Base-by-base conservation (phyloP, 1,284 basidiomycete species). In the Pholiota adiposa region DNA sequence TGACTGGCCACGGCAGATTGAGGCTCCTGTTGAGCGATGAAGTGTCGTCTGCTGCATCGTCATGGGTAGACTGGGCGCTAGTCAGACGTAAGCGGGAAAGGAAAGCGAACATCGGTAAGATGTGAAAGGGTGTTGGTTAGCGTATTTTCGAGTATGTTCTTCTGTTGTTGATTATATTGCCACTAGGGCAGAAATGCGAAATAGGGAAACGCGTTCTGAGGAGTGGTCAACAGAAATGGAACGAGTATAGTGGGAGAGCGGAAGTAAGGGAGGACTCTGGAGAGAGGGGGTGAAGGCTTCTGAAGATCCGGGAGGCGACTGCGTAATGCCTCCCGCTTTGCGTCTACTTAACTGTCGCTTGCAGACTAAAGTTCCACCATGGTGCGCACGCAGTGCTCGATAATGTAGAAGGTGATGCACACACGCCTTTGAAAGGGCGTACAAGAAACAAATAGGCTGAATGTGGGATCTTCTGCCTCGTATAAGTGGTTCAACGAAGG, bases 1-100 rank as follows among this genome's bases (percentile, higher is more conserved):
- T 73, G 8, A 65, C 72, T n/a, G 72, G 73, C 58, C 67, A 66
- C 3, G 74, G 70, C 7, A 76, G 65, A 49, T 44, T 61, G 38
- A 63, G 59, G 44, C 64, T 68, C 50, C 62, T 62, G 27, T 53
- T 63, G 34, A 56, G 54, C 43, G 50, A 66, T 9, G 65, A 66
- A 5, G 57, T 53, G 38, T 66, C 65, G 36, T 66, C 65, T 2
- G 43, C 58, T 0, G 63, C 58, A 29, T 63, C 65, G 19, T 59
- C 54, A 38, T 51, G 33, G 50, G 40, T 11, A 38, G 65, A 36
- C 31, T 63, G 56, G 19, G 60, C 38, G 54, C 51, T 63, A n/a
- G 59, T 61, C 3, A 69, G 23, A 31, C 65, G 65, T 64, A 70
- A 67, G 46, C 66, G 67, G 21, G 72, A 68, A 51, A 75, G 58